phyloP scores from a whole-genome alignment of 495 filamentous ascomycete species.

The Venustampulla echinocandica region DNA sequence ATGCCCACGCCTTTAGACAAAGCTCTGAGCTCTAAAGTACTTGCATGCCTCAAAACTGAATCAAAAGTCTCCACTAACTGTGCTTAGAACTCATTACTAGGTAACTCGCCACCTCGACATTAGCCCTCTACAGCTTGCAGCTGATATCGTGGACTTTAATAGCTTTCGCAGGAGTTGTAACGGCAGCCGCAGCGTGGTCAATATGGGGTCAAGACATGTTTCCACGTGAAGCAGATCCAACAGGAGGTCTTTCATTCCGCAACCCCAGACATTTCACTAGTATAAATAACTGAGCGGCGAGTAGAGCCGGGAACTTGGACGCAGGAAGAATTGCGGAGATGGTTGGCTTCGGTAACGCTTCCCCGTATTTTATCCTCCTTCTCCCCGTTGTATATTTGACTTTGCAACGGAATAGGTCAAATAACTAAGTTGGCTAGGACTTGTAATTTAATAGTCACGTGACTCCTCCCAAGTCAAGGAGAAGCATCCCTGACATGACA shows the following conservation, averaged over 20 bases:
- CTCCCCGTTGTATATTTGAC: too few relatives aligned
- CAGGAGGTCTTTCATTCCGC: conserved; percentile 45
- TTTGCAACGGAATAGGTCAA: too few relatives aligned
- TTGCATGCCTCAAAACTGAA: conserved; percentile 9
- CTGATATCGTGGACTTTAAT: not conserved
- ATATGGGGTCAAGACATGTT: conserved; percentile 82
- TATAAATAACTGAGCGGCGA: not conserved
- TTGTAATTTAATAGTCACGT: too few relatives aligned
- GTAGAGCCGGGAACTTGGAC: conserved; percentile 65
- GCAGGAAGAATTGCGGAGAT: conserved; percentile 58
- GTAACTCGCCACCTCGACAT: conserved; percentile 30
- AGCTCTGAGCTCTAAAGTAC: conserved; percentile 71
- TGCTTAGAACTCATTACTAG: conserved; percentile 40
- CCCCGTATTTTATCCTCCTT: conserved; percentile 1
- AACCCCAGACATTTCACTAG: not conserved
- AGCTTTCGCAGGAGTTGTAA: conserved; percentile 77
- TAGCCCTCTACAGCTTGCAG: not conserved
- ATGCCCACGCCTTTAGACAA: conserved; percentile 73
- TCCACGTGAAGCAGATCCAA: conserved; percentile 62
- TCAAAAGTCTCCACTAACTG: conserved; percentile 13
- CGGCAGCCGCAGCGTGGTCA: conserved; percentile 72
- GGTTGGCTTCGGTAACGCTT: conserved; percentile 63
- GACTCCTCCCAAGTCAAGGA: too few relatives aligned
- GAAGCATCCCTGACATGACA: too few relatives aligned
- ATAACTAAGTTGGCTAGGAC: too few relatives aligned